Percentiles rank a stretch among this genome's conserved stretches.
These are phyloP conservation scores for Leucaena leucocephala DNA, from an alignment of 306 rosid genomes.

Conservation along the genomic window DNA sequence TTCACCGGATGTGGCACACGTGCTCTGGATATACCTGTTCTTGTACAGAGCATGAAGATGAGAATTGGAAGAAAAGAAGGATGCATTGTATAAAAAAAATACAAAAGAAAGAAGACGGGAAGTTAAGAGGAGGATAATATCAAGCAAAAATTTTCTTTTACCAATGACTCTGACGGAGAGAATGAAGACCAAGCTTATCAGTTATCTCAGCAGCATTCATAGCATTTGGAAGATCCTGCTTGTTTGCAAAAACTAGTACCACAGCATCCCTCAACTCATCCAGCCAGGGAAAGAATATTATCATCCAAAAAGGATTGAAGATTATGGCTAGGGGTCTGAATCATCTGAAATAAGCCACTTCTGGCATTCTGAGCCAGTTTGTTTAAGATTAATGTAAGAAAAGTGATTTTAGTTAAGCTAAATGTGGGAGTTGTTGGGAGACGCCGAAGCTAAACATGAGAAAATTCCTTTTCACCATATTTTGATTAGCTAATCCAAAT, in stretches of 20 bases:
- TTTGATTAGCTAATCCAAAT: background rate
- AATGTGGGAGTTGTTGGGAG: too few relatives aligned
- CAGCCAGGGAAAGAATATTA: slow-evolving; percentile 44
- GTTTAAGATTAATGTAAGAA: too few relatives aligned
- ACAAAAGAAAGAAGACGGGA: too few relatives aligned
- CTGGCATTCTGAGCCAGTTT: background rate
- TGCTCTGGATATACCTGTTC: slow-evolving; percentile 93
- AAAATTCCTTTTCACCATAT: background rate
- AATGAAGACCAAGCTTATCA: slow-evolving; percentile 89
- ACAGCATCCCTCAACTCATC: slow-evolving; percentile 90
- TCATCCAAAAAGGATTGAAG: background rate
- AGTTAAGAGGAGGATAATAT: background rate
- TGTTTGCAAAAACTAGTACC: slow-evolving; percentile 84
- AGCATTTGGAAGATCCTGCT: slow-evolving; percentile 95
- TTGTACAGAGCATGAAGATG: slow-evolving; percentile 18
- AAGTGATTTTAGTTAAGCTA: too few relatives aligned
- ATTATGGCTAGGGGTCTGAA: slow-evolving; percentile 18
- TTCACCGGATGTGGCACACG: slow-evolving; percentile 89
- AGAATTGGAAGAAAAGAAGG: background rate
- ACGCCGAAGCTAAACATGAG: background rate
- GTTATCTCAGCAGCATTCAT: slow-evolving; percentile 94
- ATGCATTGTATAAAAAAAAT: too few relatives aligned
- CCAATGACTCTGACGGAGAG: slow-evolving; percentile 94
- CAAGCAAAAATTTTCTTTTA: slow-evolving; percentile 28
- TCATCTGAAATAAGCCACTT: slow-evolving; percentile 2